These are phyloP conservation scores for Leucoagaricus sp. DNA, from an alignment of 1,284 basidiomycete genomes.

Conservation along the genomic window DNA sequence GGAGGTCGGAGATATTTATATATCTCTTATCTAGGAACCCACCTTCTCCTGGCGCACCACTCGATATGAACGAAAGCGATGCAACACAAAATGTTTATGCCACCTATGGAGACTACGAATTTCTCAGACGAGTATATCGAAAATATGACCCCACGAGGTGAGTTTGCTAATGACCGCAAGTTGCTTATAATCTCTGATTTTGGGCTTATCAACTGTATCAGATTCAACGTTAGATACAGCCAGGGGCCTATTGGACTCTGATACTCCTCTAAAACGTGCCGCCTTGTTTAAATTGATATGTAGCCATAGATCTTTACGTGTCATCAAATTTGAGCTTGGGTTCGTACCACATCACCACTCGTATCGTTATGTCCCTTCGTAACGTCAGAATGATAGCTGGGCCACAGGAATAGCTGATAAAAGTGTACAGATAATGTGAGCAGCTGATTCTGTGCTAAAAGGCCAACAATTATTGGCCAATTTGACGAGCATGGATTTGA, in stretches of 20 bases:
- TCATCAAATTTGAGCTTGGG: too few species aligned
- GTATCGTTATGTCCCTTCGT: too few species aligned
- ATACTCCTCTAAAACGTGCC: neutral
- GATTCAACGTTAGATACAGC: conserved; percentile 30
- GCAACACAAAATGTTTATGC: conserved; percentile 36
- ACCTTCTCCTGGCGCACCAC: conserved; percentile 33
- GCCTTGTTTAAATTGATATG: neutral
- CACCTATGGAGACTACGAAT: conserved; percentile 36
- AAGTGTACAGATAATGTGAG: too few species aligned
- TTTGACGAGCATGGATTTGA: too few species aligned
- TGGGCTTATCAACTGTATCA: conserved; percentile 13
- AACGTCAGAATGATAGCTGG: too few species aligned
- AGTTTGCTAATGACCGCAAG: conserved; percentile 6
- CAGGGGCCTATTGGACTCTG: conserved; percentile 32
- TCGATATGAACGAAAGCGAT: conserved; percentile 41
- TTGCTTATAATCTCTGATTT: neutral
- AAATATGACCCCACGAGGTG: conserved; percentile 44
- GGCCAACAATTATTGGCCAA: too few species aligned
- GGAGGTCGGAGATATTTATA: neutral
- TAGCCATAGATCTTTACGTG: too few species aligned
- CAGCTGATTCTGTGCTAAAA: too few species aligned
- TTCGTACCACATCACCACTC: too few species aligned
- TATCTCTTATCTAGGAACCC: conserved; percentile 26
- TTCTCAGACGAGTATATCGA: conserved; percentile 33
- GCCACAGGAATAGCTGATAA: too few species aligned